These are phyloP conservation scores for Dissoconium aciculare DNA, from an alignment of 2,329 filamentous ascomycete genomes.

Conservation along the genomic window DNA sequence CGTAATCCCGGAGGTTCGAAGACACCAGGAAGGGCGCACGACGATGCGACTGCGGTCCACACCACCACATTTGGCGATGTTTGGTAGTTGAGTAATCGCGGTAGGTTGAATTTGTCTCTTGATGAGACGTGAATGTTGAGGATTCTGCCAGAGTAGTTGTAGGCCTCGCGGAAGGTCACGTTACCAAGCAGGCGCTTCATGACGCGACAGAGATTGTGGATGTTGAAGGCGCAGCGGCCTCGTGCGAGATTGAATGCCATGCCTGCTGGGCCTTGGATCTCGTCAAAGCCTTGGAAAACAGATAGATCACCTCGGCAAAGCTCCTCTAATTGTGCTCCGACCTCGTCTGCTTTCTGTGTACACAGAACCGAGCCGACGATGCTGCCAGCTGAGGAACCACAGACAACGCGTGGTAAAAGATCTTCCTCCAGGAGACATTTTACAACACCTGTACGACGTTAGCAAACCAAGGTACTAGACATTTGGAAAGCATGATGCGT, in stretches of 20 bases:
- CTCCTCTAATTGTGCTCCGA: slow-evolving; percentile 11
- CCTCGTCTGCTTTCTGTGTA: slow-evolving; percentile 10
- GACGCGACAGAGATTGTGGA: slow-evolving; percentile 62
- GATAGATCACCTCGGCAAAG: slow-evolving; percentile 11
- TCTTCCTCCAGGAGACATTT: slow-evolving; percentile 10
- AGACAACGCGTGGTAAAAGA: slow-evolving; percentile 12
- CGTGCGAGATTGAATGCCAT: slow-evolving; percentile 11
- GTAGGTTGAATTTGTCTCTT: slow-evolving; percentile 73
- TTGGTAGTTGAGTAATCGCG: slow-evolving; percentile 76
- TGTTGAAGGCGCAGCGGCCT: slow-evolving; percentile 38
- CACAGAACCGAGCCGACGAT: slow-evolving; percentile 15
- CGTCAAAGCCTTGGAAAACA: slow-evolving; percentile 12
- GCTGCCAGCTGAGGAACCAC: slow-evolving; percentile 14
- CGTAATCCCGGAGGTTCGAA: slow-evolving; percentile 67
- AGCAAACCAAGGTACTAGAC: too few relatives aligned
- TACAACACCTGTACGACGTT: too few relatives aligned
- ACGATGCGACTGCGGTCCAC: slow-evolving; percentile 92
- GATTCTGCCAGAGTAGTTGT: slow-evolving; percentile 82
- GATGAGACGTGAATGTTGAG: slow-evolving; percentile 90
- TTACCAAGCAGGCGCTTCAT: slow-evolving; percentile 72
- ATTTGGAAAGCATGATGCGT: too few relatives aligned
- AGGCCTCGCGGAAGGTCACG: slow-evolving; percentile 88
- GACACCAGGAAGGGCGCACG: slow-evolving; percentile 78
- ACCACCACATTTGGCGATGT: slow-evolving; percentile 90
- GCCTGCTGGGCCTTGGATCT: slow-evolving; percentile 10